Conservation (phyloP, 2,329 filamentous ascomycete genomes). For the Harringtonia aguacate region DNA sequence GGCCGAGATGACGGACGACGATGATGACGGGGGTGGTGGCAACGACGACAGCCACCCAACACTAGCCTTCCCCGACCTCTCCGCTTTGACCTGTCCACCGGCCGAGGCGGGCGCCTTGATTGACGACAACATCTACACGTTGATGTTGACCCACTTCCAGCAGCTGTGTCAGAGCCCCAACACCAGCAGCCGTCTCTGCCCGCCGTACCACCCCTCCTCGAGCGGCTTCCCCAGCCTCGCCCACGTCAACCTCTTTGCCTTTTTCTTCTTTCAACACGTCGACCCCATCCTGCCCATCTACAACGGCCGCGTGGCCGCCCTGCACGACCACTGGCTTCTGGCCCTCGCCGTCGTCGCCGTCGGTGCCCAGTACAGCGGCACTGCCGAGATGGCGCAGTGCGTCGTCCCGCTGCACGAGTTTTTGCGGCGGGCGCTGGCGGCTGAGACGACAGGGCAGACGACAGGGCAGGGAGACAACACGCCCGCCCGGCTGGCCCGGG, state of each 20-base stretch:
- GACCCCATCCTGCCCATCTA: constrained; percentile 21
- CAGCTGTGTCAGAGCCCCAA: not conserved
- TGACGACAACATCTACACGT: not conserved
- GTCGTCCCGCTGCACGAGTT: constrained; percentile 16
- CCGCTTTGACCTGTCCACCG: not conserved
- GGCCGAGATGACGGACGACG: constrained; percentile 5
- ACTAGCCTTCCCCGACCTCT: not conserved
- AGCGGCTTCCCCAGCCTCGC: constrained; percentile 10
- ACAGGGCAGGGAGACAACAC: too few species aligned
- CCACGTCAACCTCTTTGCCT: constrained; percentile 19
- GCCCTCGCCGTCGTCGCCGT: constrained; percentile 14
- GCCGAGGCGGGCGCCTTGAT: not conserved
- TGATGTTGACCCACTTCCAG: not conserved
- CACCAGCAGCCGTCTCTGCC: not conserved
- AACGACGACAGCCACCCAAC: not conserved
- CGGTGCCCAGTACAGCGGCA: constrained; percentile 16
- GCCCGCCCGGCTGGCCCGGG: not conserved
- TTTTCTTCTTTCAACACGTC: constrained; percentile 22
- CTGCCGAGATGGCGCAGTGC: constrained; percentile 11
- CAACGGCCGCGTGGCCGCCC: constrained; percentile 8
- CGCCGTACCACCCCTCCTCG: too few species aligned
- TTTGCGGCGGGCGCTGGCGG: constrained; percentile 9
- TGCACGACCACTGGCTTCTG: constrained; percentile 13
- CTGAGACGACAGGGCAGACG: not conserved
- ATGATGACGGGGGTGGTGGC: too few species aligned